Evolutionary conservation across 2,329 filamentous ascomycete species (phyloP).

Genomic region (Trichoderma pleuroti): DNA sequence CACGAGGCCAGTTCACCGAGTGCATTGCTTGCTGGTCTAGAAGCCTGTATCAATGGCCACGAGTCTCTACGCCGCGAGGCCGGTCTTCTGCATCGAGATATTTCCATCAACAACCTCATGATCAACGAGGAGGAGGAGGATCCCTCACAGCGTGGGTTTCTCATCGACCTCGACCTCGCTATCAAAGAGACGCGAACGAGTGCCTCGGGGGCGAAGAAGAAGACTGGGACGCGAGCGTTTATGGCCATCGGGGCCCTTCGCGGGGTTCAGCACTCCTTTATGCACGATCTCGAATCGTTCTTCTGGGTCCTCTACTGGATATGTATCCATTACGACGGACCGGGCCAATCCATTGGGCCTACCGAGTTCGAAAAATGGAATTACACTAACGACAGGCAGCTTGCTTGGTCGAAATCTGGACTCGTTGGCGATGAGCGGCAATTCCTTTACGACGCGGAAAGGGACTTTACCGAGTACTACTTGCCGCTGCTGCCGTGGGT

Average conservation of each 20-base stretch:
- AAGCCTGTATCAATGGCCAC: not conserved
- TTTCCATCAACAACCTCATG: not conserved
- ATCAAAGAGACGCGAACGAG: accelerated
- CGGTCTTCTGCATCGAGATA: not conserved
- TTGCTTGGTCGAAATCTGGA: not conserved
- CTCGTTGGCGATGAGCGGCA: not conserved
- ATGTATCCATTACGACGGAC: not conserved
- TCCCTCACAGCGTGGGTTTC: not conserved
- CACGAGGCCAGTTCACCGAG: not conserved
- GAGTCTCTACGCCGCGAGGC: not conserved
- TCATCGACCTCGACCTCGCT: not conserved
- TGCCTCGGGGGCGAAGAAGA: not conserved
- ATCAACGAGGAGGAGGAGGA: not conserved
- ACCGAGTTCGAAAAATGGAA: not conserved
- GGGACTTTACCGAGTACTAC: not conserved
- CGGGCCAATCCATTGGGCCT: not conserved
- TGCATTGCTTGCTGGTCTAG: not conserved
- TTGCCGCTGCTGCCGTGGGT: not conserved
- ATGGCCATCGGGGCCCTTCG: not conserved
- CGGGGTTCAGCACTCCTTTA: not conserved
- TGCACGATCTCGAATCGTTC: not conserved
- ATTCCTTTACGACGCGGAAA: not conserved
- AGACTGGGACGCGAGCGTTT: not conserved
- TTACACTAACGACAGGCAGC: not conserved
- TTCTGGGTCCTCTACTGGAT: not conserved